phyloP scores from a whole-genome alignment of 2,329 filamentous ascomycete species.

The Cladosporium phlei region DNA sequence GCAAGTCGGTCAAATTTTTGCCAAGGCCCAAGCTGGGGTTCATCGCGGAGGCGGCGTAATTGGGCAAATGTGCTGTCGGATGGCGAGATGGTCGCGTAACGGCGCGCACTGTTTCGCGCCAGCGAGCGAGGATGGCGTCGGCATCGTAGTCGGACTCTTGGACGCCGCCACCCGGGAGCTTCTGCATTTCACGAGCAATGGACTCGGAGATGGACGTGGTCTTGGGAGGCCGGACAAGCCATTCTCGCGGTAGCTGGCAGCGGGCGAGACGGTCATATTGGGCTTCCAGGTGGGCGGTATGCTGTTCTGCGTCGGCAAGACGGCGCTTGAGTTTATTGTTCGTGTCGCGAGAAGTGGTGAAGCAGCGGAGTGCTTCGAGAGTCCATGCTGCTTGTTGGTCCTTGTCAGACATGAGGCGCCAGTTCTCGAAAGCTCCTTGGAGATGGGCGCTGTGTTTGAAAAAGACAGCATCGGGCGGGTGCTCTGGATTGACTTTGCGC shows the following conservation, averaged over 20 bases:
- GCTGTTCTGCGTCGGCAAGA: constrained; percentile 37
- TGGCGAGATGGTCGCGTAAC: constrained; percentile 19
- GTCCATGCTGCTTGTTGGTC: constrained; percentile 43
- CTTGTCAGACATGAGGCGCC: constrained; percentile 59
- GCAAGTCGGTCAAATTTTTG: constrained; percentile 18
- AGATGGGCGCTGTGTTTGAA: constrained; percentile 69
- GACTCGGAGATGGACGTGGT: constrained; percentile 35
- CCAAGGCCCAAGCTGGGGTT: neutral
- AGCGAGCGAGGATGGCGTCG: constrained; percentile 27
- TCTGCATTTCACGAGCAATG: constrained; percentile 27
- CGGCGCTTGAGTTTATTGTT: constrained; percentile 34
- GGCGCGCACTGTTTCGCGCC: constrained; percentile 24
- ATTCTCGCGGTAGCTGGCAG: constrained; percentile 33
- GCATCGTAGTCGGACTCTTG: constrained; percentile 24
- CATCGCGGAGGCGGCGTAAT: constrained; percentile 10
- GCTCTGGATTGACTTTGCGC: constrained; percentile 23
- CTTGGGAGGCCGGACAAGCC: constrained; percentile 30
- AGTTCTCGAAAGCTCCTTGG: constrained; percentile 70
- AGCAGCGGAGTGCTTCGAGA: constrained; percentile 43
- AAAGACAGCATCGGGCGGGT: constrained; percentile 55
- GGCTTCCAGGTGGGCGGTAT: constrained; percentile 38
- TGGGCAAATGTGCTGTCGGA: neutral
- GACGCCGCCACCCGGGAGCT: constrained; percentile 15
- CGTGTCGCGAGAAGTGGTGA: constrained; percentile 37
- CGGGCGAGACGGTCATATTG: constrained; percentile 32